These are phyloP conservation scores for Leptographium procerum DNA, from an alignment of 2,329 filamentous ascomycete genomes.

Conservation along the genomic window DNA sequence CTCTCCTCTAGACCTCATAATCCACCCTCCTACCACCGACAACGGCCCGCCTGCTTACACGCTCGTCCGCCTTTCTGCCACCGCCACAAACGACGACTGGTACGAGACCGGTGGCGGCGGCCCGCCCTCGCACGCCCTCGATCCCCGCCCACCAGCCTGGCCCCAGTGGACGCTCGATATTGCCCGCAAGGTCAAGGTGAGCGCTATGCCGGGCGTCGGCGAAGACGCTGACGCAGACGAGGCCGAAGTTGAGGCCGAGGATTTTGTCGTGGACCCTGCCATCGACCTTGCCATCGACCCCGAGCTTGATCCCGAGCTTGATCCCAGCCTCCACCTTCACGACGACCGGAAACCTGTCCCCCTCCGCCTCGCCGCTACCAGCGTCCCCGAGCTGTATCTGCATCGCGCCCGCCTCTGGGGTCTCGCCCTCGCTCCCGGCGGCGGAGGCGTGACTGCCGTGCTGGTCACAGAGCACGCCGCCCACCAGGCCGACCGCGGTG, in stretches of 20 bases:
- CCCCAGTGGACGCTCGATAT: constrained; percentile 39
- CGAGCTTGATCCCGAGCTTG: constrained; percentile 4
- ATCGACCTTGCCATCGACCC: not conserved
- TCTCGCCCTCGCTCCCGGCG: constrained; percentile 38
- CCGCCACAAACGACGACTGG: constrained; percentile 38
- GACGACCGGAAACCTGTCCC: no score
- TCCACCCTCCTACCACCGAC: constrained; percentile 26
- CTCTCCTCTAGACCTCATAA: constrained; percentile 15
- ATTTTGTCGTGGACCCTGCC: not conserved
- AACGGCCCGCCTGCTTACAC: constrained; percentile 35
- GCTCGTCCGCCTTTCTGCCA: constrained; percentile 40
- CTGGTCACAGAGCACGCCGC: constrained; percentile 38
- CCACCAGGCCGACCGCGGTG: constrained; percentile 32
- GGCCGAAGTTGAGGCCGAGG: constrained; percentile 11
- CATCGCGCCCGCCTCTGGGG: constrained; percentile 43
- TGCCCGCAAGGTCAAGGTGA: constrained; percentile 28
- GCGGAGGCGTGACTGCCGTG: constrained; percentile 27
- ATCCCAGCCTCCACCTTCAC: no score
- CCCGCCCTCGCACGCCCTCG: constrained; percentile 7
- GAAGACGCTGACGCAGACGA: constrained; percentile 10
- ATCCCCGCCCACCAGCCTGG: constrained; percentile 14
- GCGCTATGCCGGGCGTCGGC: constrained; percentile 3
- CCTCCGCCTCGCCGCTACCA: constrained; percentile 17
- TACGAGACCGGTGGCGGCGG: constrained; percentile 33
- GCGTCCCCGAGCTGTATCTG: constrained; percentile 33